These are phyloP conservation scores for Melianthus villosus DNA, from an alignment of 441 rosid genomes.

Conservation along the genomic window DNA sequence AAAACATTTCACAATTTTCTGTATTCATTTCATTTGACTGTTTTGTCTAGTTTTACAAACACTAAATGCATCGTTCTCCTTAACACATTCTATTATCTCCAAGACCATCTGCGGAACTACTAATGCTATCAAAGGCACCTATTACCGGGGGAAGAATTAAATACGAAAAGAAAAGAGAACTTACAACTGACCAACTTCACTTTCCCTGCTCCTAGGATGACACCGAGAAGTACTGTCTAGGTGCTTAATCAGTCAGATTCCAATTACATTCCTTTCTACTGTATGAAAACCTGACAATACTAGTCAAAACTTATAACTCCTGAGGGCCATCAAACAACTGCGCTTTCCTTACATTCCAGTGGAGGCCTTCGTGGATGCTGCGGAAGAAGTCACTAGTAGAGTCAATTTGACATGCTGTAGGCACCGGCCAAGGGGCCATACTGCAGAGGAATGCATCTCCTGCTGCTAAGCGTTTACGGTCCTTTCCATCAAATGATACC, in stretches of 20 bases:
- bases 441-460: constrained; percentile 92
- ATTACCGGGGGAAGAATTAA: too few species aligned
- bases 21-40: too few species aligned
- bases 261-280: not conserved
- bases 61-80: too few species aligned
- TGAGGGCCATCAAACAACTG: constrained; percentile 72
- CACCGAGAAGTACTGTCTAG: not conserved
- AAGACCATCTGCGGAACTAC: too few species aligned
- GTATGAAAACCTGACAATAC: not conserved
- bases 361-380: constrained; percentile 92
- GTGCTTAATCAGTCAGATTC: not conserved
- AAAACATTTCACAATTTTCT: too few species aligned
- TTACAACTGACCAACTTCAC: too few species aligned
- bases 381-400: constrained; percentile 72
- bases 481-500: constrained; percentile 94
- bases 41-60: too few species aligned
- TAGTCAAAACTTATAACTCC: constrained; percentile 11
- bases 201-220: not conserved
- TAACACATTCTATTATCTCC: too few species aligned
- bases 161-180: too few species aligned
- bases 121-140: too few species aligned
- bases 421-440: constrained; percentile 98
- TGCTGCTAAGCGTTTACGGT: constrained; percentile 56
- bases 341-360: constrained; percentile 81
- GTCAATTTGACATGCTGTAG: constrained; percentile 75